Evolutionary conservation across 1,284 basidiomycete species (phyloP).

Genomic region (Veloboletus limbatus): DNA sequence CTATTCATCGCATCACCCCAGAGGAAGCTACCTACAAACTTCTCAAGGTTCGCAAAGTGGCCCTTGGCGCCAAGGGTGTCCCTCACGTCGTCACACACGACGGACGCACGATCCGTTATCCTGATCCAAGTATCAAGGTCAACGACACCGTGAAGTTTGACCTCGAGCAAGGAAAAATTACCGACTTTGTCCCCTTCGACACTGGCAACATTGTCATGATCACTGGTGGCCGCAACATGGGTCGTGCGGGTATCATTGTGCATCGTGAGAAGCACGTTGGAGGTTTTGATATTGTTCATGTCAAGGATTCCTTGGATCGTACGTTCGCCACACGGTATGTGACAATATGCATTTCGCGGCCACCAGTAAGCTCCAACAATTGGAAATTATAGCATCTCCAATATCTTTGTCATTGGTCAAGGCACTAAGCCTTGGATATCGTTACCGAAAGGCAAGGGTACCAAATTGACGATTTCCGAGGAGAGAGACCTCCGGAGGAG

Average conservation of each 20-base stretch:
- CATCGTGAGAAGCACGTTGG: slow-evolving; percentile 97
- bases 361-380: slow-evolving; percentile 6
- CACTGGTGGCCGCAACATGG: slow-evolving; percentile 99
- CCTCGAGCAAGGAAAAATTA: slow-evolving; percentile 92
- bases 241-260: slow-evolving; percentile 93
- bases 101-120: slow-evolving; percentile 99
- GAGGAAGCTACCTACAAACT: slow-evolving; percentile 99
- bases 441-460: slow-evolving; percentile 97
- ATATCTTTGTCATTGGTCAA: slow-evolving; percentile 98
- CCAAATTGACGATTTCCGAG: slow-evolving; percentile 88
- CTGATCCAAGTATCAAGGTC: slow-evolving; percentile 93
- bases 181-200: slow-evolving; percentile 94
- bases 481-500: slow-evolving; percentile 81
- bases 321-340: slow-evolving; percentile 93
- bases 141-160: slow-evolving; percentile 99
- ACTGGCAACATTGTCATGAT: slow-evolving; percentile 97
- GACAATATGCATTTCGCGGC: neutral
- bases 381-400: slow-evolving; percentile 66
- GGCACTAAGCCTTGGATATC: slow-evolving; percentile 96
- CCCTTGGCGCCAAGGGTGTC: slow-evolving; percentile 91
- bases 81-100: slow-evolving; percentile 99
- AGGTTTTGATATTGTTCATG: slow-evolving; percentile 97
- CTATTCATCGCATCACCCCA: slow-evolving; percentile 98
- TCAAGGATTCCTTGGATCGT: slow-evolving; percentile 93
- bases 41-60: slow-evolving; percentile 91